Conservation (phyloP, 2,329 filamentous ascomycete genomes). For the Aureobasidium zeae region DNA sequence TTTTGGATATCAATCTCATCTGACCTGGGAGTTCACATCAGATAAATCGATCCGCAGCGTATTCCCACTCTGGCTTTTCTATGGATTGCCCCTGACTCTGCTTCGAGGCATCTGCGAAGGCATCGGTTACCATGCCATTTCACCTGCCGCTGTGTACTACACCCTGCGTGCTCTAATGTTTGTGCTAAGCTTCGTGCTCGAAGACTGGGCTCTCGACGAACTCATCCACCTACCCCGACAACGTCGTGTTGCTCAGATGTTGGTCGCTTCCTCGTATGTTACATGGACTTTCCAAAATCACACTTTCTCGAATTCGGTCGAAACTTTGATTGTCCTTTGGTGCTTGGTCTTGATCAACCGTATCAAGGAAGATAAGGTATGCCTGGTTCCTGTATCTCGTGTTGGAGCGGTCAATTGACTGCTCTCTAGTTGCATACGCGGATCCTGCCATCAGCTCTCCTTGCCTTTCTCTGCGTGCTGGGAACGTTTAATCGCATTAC, state of each 20-base stretch:
- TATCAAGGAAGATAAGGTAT: constrained; percentile 68
- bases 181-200: constrained; percentile 84
- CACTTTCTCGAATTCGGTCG: constrained; percentile 95
- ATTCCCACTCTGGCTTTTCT: constrained; percentile 92
- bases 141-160: constrained; percentile 85
- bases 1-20: constrained; percentile 79
- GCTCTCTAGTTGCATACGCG: constrained; percentile 58
- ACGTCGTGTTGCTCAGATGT: constrained; percentile 64
- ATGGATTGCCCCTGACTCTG: constrained; percentile 86
- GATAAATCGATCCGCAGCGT: constrained; percentile 84
- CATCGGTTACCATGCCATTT: constrained; percentile 66
- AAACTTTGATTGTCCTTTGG: constrained; percentile 89
- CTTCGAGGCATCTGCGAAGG: constrained; percentile 89
- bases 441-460: constrained; percentile 62
- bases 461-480: constrained; percentile 73
- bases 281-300: constrained; percentile 99
- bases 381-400: not conserved
- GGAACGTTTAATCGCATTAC: constrained; percentile 96
- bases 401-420: too few species aligned
- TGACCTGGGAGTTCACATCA: constrained; percentile 94
- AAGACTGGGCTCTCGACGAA: constrained; percentile 96
- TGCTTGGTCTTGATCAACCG: constrained; percentile 83
- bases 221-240: constrained; percentile 65
- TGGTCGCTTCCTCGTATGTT: constrained; percentile 93
- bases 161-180: constrained; percentile 86